phyloP scores from a whole-genome alignment of 2,329 filamentous ascomycete species.

The Apiospora phragmitis region DNA sequence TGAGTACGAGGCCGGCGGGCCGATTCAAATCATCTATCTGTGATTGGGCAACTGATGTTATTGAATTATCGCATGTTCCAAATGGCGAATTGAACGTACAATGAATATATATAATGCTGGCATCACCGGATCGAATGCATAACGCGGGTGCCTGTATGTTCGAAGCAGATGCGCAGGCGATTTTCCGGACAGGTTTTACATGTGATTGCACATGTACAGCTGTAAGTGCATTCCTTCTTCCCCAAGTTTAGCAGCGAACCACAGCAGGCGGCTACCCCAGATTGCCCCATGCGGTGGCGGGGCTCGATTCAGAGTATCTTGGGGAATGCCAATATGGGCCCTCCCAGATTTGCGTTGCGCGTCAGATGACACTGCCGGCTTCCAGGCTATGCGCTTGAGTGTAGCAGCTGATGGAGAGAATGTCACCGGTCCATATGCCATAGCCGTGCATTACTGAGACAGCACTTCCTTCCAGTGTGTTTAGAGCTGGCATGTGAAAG shows the following conservation, averaged over 20 bases:
- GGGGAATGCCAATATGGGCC: background rate
- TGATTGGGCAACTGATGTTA: background rate
- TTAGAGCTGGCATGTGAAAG: background rate
- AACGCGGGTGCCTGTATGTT: background rate
- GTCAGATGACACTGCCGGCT: background rate
- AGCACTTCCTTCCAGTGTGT: background rate
- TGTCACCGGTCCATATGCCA: background rate
- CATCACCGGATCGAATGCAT: background rate
- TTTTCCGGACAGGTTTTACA: background rate
- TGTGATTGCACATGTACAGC: background rate
- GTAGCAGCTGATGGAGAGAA: background rate
- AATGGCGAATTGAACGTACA: background rate
- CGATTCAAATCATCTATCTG: background rate
- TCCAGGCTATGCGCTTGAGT: background rate
- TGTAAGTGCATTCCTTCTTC: background rate
- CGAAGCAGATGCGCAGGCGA: background rate
- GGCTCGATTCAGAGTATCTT: too few relatives aligned
- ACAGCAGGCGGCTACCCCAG: background rate
- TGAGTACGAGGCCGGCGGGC: too few relatives aligned
- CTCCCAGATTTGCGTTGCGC: background rate
- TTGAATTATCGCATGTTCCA: background rate
- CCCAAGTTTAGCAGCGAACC: background rate
- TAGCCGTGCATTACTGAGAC: background rate
- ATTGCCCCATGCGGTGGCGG: too few relatives aligned
- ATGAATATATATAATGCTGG: background rate